These are phyloP conservation scores for Rhizoclosmatium globosum DNA, from an alignment of 192 early-diverging fungal species.

Conservation along the genomic window DNA sequence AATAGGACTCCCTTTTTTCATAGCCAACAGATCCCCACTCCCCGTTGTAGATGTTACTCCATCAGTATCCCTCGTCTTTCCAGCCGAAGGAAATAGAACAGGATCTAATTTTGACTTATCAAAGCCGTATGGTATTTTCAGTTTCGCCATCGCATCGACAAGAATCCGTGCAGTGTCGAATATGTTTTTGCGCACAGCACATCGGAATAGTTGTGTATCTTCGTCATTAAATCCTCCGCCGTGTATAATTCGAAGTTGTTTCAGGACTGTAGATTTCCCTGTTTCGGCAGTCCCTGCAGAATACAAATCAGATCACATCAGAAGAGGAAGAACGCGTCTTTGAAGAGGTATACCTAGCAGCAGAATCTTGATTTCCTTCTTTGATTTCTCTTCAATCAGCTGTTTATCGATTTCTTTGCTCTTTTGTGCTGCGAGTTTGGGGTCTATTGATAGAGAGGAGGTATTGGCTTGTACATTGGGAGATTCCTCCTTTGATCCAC, in stretches of 20 bases:
- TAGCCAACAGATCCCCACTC: neutral
- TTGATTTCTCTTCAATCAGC: constrained; percentile 70
- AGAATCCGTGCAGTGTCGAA: constrained; percentile 94
- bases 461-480: neutral
- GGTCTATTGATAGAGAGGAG: neutral
- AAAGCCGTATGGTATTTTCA: constrained; percentile 33
- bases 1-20: neutral
- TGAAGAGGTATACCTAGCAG: constrained; percentile 61
- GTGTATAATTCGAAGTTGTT: constrained; percentile 98
- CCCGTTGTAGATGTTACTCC: neutral
- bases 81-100: neutral
- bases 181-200: constrained; percentile 93
- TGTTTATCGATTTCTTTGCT: constrained; percentile 94
- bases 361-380: constrained; percentile 77
- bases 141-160: constrained; percentile 91
- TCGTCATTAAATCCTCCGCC: constrained; percentile 89
- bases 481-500: neutral
- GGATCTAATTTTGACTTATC: constrained; percentile 14
- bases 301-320: neutral
- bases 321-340: neutral
- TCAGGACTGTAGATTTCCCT: constrained; percentile 97
- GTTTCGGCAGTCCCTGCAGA: constrained; percentile 90
- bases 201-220: constrained; percentile 90
- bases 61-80: neutral
- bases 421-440: constrained; percentile 24